These are phyloP conservation scores for Amanita fuliginea DNA, from an alignment of 768 basidiomycete genomes.

Conservation along the genomic window DNA sequence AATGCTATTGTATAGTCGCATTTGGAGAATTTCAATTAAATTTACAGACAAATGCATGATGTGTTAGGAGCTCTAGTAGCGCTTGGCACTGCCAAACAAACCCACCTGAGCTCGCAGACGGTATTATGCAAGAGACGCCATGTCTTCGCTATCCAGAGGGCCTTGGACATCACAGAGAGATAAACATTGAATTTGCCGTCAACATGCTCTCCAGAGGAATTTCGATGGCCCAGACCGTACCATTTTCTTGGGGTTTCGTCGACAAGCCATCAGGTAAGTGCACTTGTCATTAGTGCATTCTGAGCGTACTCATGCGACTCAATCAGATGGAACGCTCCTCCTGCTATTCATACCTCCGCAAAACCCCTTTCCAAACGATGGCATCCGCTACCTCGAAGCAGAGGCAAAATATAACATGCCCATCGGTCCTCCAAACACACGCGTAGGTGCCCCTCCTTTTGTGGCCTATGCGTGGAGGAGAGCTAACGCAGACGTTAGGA, in stretches of 20 bases:
- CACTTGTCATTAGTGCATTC: not conserved
- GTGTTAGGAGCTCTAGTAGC: too few relatives aligned
- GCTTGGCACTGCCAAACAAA: slow-evolving; percentile 1
- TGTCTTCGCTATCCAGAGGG: slow-evolving; percentile 66
- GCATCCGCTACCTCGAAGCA: slow-evolving; percentile 65
- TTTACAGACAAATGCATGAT: too few relatives aligned
- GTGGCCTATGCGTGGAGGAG: not conserved
- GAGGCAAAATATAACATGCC: slow-evolving; percentile 53
- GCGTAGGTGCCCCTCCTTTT: slow-evolving; percentile 32
- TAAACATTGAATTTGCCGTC: slow-evolving; percentile 47
- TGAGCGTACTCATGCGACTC: slow-evolving; percentile 1
- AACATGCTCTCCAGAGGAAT: slow-evolving; percentile 53
- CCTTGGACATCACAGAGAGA: slow-evolving; percentile 41
- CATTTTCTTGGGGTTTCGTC: slow-evolving; percentile 65
- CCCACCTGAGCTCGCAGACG: not conserved
- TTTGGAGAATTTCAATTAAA: not conserved
- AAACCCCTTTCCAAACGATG: slow-evolving; percentile 60
- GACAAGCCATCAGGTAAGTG: slow-evolving; percentile 65
- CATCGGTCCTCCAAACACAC: slow-evolving; percentile 24
- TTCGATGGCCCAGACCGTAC: slow-evolving; percentile 40
- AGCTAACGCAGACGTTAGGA: slow-evolving; percentile 34
- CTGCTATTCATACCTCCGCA: slow-evolving; percentile 57
- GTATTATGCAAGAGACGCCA: slow-evolving; percentile 39
- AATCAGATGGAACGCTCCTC: slow-evolving; percentile 50
- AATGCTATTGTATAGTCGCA: not conserved